Percentiles rank a stretch among this genome's conserved stretches.
phyloP scores from a whole-genome alignment of 108 stramenopile genomes.

The Nitzschia sp. region DNA sequence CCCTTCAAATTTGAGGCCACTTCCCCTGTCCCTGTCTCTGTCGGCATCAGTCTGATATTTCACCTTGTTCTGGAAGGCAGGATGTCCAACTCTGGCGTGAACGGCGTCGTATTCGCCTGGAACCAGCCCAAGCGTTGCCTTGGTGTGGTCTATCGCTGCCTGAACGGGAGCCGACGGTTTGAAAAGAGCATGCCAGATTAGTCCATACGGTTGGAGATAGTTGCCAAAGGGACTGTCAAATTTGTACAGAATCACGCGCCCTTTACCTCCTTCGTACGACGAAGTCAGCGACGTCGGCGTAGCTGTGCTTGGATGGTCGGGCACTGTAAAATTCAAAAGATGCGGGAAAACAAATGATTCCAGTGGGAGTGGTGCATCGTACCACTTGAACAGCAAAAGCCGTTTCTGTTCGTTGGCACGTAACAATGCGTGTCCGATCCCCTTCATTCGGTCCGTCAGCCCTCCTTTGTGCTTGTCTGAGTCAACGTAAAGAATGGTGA shows the following conservation, averaged over 20 bases:
- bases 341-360: conserved; percentile 14
- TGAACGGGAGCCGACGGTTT: conserved; percentile 8
- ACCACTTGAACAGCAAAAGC: conserved; percentile 14
- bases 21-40: neutral
- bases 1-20: conserved; percentile 5
- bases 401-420: neutral
- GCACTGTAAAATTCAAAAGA: conserved; percentile 17
- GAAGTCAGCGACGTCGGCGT: neutral
- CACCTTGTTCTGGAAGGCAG: neutral
- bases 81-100: conserved; percentile 8
- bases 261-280: neutral
- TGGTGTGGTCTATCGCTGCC: neutral
- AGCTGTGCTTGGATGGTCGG: neutral
- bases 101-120: conserved; percentile 16
- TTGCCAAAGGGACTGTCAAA: conserved; percentile 5
- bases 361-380: conserved; percentile 11
- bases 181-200: conserved; percentile 17
- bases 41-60: neutral
- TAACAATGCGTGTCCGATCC: neutral
- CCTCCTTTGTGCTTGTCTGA: neutral
- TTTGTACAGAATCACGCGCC: neutral
- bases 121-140: neutral
- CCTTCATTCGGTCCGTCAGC: conserved; percentile 12
- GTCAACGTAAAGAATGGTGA: conserved; percentile 11
- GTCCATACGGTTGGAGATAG: conserved; percentile 6